These are phyloP conservation scores for Schwanniomyces pseudopolymorphus DNA, from an alignment of 805 yeast genomes.

Conservation along the genomic window DNA sequence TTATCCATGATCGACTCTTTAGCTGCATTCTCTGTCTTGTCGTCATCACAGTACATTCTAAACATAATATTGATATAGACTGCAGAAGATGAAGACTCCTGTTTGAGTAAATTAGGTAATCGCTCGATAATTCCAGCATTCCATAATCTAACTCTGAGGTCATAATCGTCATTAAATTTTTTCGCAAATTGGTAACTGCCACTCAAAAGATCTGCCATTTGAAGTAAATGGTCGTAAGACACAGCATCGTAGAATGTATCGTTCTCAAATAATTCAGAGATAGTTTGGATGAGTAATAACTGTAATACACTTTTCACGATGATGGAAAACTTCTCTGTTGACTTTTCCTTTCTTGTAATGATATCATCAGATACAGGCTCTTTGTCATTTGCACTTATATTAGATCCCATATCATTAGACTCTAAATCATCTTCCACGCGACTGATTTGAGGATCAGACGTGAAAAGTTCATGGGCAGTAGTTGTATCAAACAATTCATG, in stretches of 20 bases:
- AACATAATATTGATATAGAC: conserved; percentile 81
- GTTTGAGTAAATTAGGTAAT: conserved; percentile 86
- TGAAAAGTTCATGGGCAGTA: conserved; percentile 82
- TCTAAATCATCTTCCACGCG: conserved; percentile 27
- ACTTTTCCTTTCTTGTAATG: conserved; percentile 43
- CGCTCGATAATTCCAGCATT: conserved; percentile 90
- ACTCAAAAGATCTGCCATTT: conserved; percentile 59
- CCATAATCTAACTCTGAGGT: conserved; percentile 83
- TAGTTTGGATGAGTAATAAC: conserved; percentile 79
- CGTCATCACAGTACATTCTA: conserved; percentile 69
- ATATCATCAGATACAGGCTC: conserved; percentile 22
- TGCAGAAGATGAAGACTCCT: conserved; percentile 88
- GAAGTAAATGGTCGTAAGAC: conserved; percentile 63
- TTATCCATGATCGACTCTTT: conserved; percentile 53
- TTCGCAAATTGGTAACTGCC: conserved; percentile 80
- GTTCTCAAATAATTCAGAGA: conserved; percentile 74
- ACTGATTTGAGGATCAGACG: conserved; percentile 48
- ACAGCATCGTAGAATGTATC: conserved; percentile 66
- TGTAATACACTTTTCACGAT: conserved; percentile 93
- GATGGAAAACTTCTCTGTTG: conserved; percentile 60
- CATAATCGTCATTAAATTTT: conserved; percentile 84
- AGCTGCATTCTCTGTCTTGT: conserved; percentile 46
- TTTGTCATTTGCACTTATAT: conserved; percentile 9
- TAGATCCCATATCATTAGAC: conserved; percentile 22
- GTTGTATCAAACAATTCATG: conserved; percentile 73